phyloP scores from a whole-genome alignment of 179 eudicot species.

The Pouteria campechiana region DNA sequence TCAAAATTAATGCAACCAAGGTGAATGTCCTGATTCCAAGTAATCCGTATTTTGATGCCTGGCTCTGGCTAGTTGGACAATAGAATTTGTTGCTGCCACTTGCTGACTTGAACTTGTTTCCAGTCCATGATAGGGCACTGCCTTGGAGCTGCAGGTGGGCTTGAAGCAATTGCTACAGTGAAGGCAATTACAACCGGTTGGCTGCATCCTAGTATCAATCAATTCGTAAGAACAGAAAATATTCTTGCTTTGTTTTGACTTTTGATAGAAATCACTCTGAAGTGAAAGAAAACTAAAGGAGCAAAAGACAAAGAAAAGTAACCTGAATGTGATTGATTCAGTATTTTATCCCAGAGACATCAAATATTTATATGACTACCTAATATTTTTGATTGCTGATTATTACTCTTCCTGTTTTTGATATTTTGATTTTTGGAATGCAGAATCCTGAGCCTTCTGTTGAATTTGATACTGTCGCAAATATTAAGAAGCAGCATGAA shows the following conservation, averaged over 20 bases:
- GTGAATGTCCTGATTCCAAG: slow-evolving; percentile 19
- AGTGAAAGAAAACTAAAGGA: background rate
- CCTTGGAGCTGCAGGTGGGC: slow-evolving; percentile 96
- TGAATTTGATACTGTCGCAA: slow-evolving; percentile 83
- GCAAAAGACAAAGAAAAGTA: background rate
- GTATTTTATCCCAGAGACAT: too few relatives aligned
- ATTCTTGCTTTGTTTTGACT: background rate
- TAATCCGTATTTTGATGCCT: slow-evolving; percentile 1
- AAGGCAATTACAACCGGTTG: slow-evolving; percentile 89
- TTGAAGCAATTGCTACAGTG: slow-evolving; percentile 95
- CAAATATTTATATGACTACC: background rate
- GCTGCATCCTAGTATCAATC: slow-evolving; percentile 92
- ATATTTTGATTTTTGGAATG: slow-evolving; percentile 3
- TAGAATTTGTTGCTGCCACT: background rate
- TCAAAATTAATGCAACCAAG: slow-evolving; percentile 86
- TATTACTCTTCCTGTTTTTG: slow-evolving; percentile 5
- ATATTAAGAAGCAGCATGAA: slow-evolving; percentile 77
- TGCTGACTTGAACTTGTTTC: background rate
- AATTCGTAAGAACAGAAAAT: slow-evolving; percentile 61
- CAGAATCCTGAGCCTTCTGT: slow-evolving; percentile 91
- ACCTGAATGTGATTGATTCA: too few relatives aligned
- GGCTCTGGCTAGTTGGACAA: too few relatives aligned
- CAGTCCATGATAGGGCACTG: slow-evolving; percentile 99
- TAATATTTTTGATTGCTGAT: background rate
- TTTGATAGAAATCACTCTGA: background rate